Conservation (phyloP, 352 stramenopile genomes). For the Globisporangium solare region DNA sequence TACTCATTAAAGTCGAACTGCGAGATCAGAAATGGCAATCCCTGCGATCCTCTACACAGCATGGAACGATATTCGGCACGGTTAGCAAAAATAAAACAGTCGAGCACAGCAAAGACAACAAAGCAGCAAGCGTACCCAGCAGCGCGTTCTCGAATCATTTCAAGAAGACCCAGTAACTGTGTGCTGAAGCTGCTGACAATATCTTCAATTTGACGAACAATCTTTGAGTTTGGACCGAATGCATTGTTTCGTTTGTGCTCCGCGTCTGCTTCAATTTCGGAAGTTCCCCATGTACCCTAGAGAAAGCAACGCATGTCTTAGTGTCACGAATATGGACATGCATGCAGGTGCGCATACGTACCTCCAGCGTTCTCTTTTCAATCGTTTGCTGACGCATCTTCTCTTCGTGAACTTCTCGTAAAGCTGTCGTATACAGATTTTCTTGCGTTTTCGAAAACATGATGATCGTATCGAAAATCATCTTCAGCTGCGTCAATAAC, state of each 20-base stretch:
- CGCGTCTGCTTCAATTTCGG: conserved; percentile 43
- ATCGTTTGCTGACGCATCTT: conserved; percentile 45
- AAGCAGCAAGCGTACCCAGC: conserved; percentile 27
- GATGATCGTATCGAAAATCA: conserved; percentile 80
- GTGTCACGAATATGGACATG: not conserved
- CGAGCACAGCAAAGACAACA: conserved; percentile 1
- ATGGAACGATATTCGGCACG: conserved; percentile 3
- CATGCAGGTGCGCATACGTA: conserved; percentile 17
- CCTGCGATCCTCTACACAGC: conserved; percentile 53
- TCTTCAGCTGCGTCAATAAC: conserved; percentile 70
- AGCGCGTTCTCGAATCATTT: conserved; percentile 61
- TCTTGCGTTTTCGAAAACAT: conserved; percentile 81
- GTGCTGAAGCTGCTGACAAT: conserved; percentile 57
- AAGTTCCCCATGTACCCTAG: conserved; percentile 58
- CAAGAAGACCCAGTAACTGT: conserved; percentile 64
- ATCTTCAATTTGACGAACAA: conserved; percentile 58
- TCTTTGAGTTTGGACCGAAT: conserved; percentile 43
- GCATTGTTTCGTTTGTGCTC: conserved; percentile 27
- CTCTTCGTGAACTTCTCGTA: conserved; percentile 65
- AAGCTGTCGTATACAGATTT: conserved; percentile 70
- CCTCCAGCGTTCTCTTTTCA: conserved; percentile 43
- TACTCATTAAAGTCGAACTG: conserved; percentile 92
- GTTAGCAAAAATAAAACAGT: not conserved
- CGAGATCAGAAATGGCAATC: conserved; percentile 81
- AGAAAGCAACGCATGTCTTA: not conserved